These are phyloP conservation scores for Dictyostelium discoideum DNA, from an alignment of 78 protist species.

Conservation along the genomic window dicty_2.7 NC_007089.4:4796001-4796500, in stretches of 20 bases:
- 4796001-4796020: neutral
- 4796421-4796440: neutral
- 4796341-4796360: neutral
- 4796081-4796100: neutral
- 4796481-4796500: neutral
- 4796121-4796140: neutral
- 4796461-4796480: neutral
- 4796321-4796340: neutral
- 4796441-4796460: neutral
- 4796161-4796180: neutral
- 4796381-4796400: constrained; percentile 5
- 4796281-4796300: neutral
- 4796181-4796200: neutral
- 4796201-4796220: neutral
- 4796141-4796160: neutral
- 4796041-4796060: neutral
- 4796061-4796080: neutral
- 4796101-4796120: constrained; percentile 12
- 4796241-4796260: neutral
- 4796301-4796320: neutral
- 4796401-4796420: neutral
- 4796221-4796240: neutral
- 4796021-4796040: neutral
- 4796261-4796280: neutral
- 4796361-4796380: constrained; percentile 14